These are phyloP conservation scores for Clavariopsis aquatica DNA, from an alignment of 495 filamentous ascomycete species.

Conservation along the genomic window DNA sequence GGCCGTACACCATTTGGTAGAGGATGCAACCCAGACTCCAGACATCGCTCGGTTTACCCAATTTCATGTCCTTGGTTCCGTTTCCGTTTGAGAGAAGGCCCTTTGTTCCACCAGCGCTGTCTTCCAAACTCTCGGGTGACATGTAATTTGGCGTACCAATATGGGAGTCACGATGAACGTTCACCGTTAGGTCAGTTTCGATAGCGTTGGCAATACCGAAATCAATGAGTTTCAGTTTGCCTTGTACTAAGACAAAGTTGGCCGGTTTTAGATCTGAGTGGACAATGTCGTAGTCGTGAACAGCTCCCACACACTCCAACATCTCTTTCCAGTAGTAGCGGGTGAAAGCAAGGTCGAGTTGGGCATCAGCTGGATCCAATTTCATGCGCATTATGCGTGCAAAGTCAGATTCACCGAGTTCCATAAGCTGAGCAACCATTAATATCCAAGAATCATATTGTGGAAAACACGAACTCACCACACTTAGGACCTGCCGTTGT, in stretches of 20 bases:
- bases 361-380: slow-evolving; percentile 62
- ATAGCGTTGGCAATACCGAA: slow-evolving; percentile 99
- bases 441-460: background rate
- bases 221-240: slow-evolving; percentile 51
- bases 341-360: slow-evolving; percentile 85
- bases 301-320: slow-evolving; percentile 89
- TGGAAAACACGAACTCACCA: slow-evolving; percentile 55
- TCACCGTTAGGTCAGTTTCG: slow-evolving; percentile 86
- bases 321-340: slow-evolving; percentile 98
- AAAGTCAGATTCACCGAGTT: slow-evolving; percentile 94
- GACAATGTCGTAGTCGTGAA: slow-evolving; percentile 86
- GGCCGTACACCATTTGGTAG: slow-evolving; percentile 96
- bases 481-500: slow-evolving; percentile 79
- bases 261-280: slow-evolving; percentile 96
- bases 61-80: slow-evolving; percentile 72
- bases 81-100: slow-evolving; percentile 54
- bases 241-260: slow-evolving; percentile 57
- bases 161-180: slow-evolving; percentile 93
- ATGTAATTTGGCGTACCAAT: slow-evolving; percentile 98
- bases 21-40: slow-evolving; percentile 96
- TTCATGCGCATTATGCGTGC: slow-evolving; percentile 78
- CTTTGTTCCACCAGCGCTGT: slow-evolving; percentile 68
- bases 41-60: slow-evolving; percentile 92
- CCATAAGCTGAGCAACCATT: slow-evolving; percentile 70
- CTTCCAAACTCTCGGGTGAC: slow-evolving; percentile 90